phyloP scores from a whole-genome alignment of 345 rosid species.

The Litchi chinensis region DNA sequence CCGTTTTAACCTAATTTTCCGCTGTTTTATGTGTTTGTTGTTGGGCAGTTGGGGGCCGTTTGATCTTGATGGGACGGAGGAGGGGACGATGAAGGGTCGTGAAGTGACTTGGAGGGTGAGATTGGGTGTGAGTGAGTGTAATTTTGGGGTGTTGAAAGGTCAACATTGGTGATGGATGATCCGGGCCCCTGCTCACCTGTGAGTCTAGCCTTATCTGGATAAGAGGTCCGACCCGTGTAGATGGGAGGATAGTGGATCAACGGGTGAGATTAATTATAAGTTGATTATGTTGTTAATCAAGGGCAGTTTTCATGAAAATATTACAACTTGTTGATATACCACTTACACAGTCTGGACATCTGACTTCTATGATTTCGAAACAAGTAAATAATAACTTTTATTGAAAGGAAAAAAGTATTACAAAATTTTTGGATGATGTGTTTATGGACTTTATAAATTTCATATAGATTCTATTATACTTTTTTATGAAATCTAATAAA shows the following conservation, averaged over 20 bases:
- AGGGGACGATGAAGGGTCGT: background rate
- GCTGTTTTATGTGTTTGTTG: background rate
- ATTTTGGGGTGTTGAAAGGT: background rate
- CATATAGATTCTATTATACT: no score
- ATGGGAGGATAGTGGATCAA: background rate
- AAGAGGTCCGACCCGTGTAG: background rate
- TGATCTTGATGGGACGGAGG: background rate
- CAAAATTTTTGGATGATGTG: no score
- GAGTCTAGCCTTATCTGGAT: background rate
- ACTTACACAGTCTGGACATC: no score
- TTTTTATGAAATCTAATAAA: no score
- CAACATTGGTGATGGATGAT: background rate
- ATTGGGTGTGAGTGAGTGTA: conserved; percentile 2
- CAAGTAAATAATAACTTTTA: no score
- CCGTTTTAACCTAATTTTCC: background rate
- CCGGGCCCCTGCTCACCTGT: conserved; percentile 1
- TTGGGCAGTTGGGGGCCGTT: background rate
- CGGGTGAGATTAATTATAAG: no score
- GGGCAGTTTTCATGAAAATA: no score
- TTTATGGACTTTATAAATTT: no score
- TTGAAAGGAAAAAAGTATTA: no score
- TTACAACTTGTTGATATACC: no score
- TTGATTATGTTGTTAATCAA: background rate
- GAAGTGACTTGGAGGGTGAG: background rate
- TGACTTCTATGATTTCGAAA: no score